Conservation (phyloP, 164 flowering plant species). For the Piper longum region DNA sequence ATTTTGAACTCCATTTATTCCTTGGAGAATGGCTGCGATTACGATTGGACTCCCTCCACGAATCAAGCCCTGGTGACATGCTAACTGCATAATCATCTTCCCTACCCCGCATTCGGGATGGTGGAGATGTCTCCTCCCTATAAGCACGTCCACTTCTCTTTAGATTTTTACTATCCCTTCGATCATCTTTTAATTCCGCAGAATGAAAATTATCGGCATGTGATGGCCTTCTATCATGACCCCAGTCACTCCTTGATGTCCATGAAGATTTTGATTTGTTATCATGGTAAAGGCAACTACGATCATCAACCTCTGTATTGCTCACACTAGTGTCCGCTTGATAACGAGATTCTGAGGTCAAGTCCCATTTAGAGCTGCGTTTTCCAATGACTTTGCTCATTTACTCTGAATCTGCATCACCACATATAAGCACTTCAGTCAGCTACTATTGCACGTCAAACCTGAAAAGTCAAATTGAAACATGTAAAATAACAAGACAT, state of each 20-base stretch:
- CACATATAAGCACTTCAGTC: not conserved
- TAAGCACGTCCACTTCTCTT: not conserved
- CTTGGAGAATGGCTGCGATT: not conserved
- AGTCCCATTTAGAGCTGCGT: not conserved
- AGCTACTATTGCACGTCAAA: not conserved
- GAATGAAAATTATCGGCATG: no score
- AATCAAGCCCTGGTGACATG: not conserved
- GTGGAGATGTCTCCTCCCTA: not conserved
- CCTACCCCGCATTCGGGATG: not conserved
- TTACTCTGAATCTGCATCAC: not conserved
- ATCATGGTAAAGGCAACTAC: not conserved
- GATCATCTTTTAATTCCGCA: no score
- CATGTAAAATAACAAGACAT: not conserved
- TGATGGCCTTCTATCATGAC: no score
- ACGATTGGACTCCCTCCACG: not conserved
- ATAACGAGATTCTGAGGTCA: not conserved
- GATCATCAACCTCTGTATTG: not conserved
- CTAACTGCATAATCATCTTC: not conserved
- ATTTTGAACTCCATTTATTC: not conserved
- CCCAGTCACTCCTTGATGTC: not conserved
- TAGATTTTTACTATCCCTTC: no score
- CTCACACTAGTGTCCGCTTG: no score
- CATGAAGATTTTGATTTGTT: not conserved
- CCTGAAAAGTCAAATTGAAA: no score
- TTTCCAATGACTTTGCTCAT: not conserved